Percentiles rank a stretch among this genome's conserved stretches.
These are phyloP conservation scores for Syzygium aromaticum DNA, from an alignment of 345 rosid species.

Conservation along the genomic window DNA sequence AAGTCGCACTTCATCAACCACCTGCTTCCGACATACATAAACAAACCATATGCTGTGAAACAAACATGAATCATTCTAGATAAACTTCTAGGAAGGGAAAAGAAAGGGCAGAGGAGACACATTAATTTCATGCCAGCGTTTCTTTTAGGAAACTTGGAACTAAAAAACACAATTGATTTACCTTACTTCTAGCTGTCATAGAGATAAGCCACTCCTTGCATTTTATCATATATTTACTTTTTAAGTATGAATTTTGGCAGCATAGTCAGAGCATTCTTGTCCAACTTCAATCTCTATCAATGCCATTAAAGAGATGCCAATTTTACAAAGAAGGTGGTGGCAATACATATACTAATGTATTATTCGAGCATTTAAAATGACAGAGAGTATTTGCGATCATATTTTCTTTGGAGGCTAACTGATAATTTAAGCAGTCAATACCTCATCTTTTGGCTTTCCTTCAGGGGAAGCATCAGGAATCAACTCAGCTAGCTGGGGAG, in stretches of 20 bases:
- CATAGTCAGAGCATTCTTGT: neutral
- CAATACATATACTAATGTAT: neutral
- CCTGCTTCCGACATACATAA: slow-evolving; percentile 20
- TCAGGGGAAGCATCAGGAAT: slow-evolving; percentile 89
- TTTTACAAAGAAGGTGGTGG: neutral
- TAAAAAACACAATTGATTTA: neutral
- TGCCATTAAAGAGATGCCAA: neutral
- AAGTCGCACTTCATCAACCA: slow-evolving; percentile 72
- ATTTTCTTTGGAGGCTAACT: neutral
- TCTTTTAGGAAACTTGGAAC: neutral
- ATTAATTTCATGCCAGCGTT: neutral
- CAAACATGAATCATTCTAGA: neutral
- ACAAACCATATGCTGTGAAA: neutral
- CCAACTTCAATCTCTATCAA: neutral
- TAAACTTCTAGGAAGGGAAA: neutral
- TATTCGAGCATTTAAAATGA: neutral
- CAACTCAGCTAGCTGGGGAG: slow-evolving; percentile 57
- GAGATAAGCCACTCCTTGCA: neutral
- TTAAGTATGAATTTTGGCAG: neutral
- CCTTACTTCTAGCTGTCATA: neutral
- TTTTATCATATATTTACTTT: neutral
- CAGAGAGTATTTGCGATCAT: neutral
- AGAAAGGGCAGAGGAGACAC: neutral
- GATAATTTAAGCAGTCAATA: slow-evolving; percentile 5
- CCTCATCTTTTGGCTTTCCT: slow-evolving; percentile 95